Conservation (phyloP, 225 moss, liverwort and hornwort genomes). For the Sphagnum tenellum region DNA sequence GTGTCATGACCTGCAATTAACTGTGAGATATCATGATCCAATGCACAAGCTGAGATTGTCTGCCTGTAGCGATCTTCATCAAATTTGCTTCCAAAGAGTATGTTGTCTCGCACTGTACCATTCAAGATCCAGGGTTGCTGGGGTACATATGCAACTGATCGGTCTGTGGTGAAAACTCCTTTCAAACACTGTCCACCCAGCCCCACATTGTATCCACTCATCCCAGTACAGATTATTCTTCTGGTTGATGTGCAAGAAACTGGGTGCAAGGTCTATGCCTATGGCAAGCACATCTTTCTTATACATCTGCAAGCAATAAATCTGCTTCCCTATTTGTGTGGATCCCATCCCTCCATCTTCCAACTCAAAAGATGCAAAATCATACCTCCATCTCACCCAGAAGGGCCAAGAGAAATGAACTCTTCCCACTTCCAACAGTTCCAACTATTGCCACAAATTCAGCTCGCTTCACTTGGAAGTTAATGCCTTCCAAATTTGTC, state of each 20-base stretch:
- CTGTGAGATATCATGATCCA: conserved; percentile 66
- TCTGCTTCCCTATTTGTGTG: too few species aligned
- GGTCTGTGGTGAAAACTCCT: conserved; percentile 40
- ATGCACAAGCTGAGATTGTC: conserved; percentile 61
- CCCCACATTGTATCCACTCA: background rate
- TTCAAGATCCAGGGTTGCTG: conserved; percentile 97
- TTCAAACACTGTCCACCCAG: conserved; percentile 33
- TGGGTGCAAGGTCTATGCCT: too few species aligned
- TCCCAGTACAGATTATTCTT: too few species aligned
- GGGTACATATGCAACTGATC: conserved; percentile 63
- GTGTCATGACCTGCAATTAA: conserved; percentile 73
- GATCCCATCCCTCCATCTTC: too few species aligned
- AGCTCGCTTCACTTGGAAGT: conserved; percentile 44
- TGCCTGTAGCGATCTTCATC: conserved; percentile 62
- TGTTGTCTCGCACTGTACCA: conserved; percentile 56
- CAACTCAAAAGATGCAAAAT: background rate
- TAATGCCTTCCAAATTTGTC: conserved; percentile 34
- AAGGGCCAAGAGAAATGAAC: conserved; percentile 67
- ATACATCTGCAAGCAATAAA: too few species aligned
- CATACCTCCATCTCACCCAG: conserved; percentile 94
- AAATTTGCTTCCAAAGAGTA: conserved; percentile 43
- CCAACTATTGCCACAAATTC: conserved; percentile 77
- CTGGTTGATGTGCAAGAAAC: too few species aligned
- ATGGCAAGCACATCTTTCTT: too few species aligned
- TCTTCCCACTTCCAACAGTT: conserved; percentile 85